Evolutionary conservation across 2,329 filamentous ascomycete species (phyloP).

Genomic region (Escovopsis sp.): DNA sequence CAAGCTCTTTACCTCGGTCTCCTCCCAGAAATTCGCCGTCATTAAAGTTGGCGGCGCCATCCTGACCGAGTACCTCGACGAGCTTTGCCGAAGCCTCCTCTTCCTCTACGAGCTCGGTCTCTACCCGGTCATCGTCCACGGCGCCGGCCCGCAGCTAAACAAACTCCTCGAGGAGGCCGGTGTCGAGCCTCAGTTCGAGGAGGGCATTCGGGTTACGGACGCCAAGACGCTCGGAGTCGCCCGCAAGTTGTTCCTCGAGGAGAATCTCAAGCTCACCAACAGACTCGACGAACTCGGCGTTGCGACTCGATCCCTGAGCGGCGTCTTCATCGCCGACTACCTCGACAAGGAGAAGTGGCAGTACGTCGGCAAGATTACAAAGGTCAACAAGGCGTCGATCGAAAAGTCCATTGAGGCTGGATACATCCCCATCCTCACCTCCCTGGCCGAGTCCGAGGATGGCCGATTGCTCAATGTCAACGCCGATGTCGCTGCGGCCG

Average conservation of each 20-base stretch:
- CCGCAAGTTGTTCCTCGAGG: slow-evolving; percentile 82
- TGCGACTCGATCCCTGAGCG: slow-evolving; percentile 75
- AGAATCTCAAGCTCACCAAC: slow-evolving; percentile 87
- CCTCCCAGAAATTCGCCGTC: slow-evolving; percentile 92
- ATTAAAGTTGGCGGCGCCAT: slow-evolving; percentile 98
- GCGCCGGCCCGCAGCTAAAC: slow-evolving; percentile 90
- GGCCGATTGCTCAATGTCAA: slow-evolving; percentile 95
- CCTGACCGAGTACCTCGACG: slow-evolving; percentile 84
- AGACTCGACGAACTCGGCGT: slow-evolving; percentile 83
- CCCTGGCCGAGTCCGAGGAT: slow-evolving; percentile 85
- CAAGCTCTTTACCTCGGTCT: slow-evolving; percentile 91
- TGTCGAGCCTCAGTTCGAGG: slow-evolving; percentile 89
- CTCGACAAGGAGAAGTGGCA: slow-evolving; percentile 94
- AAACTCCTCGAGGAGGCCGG: slow-evolving; percentile 77
- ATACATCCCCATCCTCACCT: slow-evolving; percentile 85
- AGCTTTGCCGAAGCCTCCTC: slow-evolving; percentile 74
- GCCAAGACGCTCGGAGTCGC: slow-evolving; percentile 87
- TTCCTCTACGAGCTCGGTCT: slow-evolving; percentile 92
- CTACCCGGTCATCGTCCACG: slow-evolving; percentile 91
- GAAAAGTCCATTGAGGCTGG: slow-evolving; percentile 83
- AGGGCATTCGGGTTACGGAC: slow-evolving; percentile 91
- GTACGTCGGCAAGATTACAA: slow-evolving; percentile 86
- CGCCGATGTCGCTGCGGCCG: slow-evolving; percentile 88
- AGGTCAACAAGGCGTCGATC: slow-evolving; percentile 80
- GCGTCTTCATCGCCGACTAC: slow-evolving; percentile 87